A percentile compares a stretch with the other conserved stretches of the same genome.
phyloP scores from a whole-genome alignment of 345 rosid genomes.

The Camelina neglecta region DNA sequence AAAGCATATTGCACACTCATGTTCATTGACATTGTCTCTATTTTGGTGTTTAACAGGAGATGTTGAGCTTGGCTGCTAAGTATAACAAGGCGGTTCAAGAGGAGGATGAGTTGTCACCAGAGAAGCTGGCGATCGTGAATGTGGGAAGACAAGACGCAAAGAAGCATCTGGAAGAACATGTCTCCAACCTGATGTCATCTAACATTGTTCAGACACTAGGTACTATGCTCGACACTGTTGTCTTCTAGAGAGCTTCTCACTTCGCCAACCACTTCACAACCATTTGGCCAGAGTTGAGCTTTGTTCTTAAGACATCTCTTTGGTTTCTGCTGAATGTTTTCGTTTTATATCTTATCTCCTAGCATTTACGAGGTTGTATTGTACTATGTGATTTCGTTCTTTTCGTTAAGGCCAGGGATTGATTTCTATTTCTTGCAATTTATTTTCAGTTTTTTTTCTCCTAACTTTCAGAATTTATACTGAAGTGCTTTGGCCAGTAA shows the following conservation, averaged over 20 bases:
- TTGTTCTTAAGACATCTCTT: neutral
- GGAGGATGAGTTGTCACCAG: conserved; percentile 95
- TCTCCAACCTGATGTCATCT: conserved; percentile 96
- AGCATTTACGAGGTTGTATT: conserved; percentile 25
- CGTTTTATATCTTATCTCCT: conserved; percentile 8
- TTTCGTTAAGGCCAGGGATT: neutral
- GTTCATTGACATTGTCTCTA: conserved; percentile 12
- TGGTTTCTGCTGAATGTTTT: conserved; percentile 15
- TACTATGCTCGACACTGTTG: conserved; percentile 97
- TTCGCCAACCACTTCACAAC: conserved; percentile 1
- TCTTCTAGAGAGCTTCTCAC: conserved; percentile 54
- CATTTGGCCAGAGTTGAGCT: conserved; percentile 26
- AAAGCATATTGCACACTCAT: conserved; percentile 4
- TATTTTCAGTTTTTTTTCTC: neutral
- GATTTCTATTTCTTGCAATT: neutral
- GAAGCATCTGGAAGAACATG: conserved; percentile 97
- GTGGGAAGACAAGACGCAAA: conserved; percentile 99
- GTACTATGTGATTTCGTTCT: conserved; percentile 25
- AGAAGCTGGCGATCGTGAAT: conserved; percentile 89
- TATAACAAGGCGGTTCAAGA: conserved; percentile 98
- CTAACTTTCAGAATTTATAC: neutral
- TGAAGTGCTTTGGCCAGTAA: neutral
- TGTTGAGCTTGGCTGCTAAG: conserved; percentile 78
- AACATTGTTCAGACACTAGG: conserved; percentile 97
- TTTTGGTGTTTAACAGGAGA: conserved; percentile 65